Evolutionary conservation across 176 grass and related monocot genomes (phyloP).

Genomic region (Phyllostachys edulis): DNA sequence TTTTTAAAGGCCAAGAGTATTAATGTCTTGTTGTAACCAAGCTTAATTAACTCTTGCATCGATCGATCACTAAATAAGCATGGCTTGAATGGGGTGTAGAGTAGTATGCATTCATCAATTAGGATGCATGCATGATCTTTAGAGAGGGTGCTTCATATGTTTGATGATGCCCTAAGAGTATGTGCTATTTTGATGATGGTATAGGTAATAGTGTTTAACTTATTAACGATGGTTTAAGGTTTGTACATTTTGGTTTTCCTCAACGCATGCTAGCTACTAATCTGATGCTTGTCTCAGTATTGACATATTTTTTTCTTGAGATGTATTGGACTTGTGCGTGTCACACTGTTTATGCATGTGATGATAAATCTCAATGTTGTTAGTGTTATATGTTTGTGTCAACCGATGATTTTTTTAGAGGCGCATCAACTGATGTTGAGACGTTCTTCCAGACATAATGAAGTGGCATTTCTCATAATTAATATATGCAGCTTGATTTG

Average conservation of each 20-base stretch:
- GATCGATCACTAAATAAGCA: slow-evolving; percentile 27
- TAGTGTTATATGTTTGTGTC: neutral
- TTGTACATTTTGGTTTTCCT: slow-evolving; percentile 8
- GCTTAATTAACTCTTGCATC: neutral
- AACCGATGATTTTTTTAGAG: neutral
- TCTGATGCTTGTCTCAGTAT: neutral
- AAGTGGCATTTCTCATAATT: neutral
- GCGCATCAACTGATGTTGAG: neutral
- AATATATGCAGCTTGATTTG: neutral
- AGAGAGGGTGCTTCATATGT: slow-evolving; percentile 1
- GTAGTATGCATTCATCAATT: neutral
- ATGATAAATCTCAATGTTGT: neutral
- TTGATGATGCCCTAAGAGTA: neutral
- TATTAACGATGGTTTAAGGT: neutral
- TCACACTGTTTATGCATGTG: neutral
- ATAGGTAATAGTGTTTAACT: slow-evolving; percentile 11
- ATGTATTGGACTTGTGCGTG: neutral
- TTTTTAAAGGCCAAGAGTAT: neutral
- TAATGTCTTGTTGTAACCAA: slow-evolving; percentile 34
- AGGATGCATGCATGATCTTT: neutral
- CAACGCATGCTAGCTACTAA: neutral
- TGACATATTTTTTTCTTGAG: neutral
- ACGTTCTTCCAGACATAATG: neutral
- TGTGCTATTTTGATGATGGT: neutral
- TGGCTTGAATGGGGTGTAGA: neutral